phyloP scores from a whole-genome alignment of 2,329 filamentous ascomycete genomes.

The Cadophora sp. region DNA sequence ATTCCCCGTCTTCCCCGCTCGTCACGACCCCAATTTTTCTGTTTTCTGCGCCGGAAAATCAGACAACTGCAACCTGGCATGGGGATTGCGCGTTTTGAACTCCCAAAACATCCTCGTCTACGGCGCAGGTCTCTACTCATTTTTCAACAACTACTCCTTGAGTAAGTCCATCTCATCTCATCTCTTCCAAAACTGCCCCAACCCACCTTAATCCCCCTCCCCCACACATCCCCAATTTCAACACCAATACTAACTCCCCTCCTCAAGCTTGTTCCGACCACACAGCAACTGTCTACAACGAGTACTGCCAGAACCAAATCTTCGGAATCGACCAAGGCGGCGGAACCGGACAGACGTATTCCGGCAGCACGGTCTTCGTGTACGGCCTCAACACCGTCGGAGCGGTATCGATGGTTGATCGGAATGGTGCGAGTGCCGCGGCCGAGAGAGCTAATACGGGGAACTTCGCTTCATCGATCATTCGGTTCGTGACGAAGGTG shows the following conservation, averaged over 20 bases:
- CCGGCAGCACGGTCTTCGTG: slow-evolving; percentile 10
- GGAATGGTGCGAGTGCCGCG: slow-evolving; percentile 6
- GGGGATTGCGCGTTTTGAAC: slow-evolving; percentile 68
- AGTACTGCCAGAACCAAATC: slow-evolving; percentile 19
- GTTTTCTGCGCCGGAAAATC: slow-evolving; percentile 50
- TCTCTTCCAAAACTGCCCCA: no score
- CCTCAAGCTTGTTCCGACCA: slow-evolving; percentile 9
- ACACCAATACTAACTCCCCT: slow-evolving; percentile 2
- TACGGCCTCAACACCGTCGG: slow-evolving; percentile 15
- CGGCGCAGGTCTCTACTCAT: slow-evolving; percentile 62
- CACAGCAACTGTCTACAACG: slow-evolving; percentile 14
- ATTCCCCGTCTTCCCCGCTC: slow-evolving; percentile 53
- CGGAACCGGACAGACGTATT: slow-evolving; percentile 7
- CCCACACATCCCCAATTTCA: no score
- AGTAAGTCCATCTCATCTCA: slow-evolving; percentile 28
- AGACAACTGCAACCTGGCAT: slow-evolving; percentile 61
- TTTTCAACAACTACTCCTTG: slow-evolving; percentile 62
- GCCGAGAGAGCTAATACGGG: slow-evolving; percentile 13
- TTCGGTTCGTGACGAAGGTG: slow-evolving; percentile 16
- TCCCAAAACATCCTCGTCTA: slow-evolving; percentile 56
- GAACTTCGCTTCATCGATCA: slow-evolving; percentile 12
- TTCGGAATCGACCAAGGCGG: slow-evolving; percentile 17
- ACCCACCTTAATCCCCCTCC: no score
- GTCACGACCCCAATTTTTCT: slow-evolving; percentile 58
- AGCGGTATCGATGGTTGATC: slow-evolving; percentile 16